These are phyloP conservation scores for Pholiota microspora DNA, from an alignment of 768 basidiomycete species.

Conservation along the genomic window DNA sequence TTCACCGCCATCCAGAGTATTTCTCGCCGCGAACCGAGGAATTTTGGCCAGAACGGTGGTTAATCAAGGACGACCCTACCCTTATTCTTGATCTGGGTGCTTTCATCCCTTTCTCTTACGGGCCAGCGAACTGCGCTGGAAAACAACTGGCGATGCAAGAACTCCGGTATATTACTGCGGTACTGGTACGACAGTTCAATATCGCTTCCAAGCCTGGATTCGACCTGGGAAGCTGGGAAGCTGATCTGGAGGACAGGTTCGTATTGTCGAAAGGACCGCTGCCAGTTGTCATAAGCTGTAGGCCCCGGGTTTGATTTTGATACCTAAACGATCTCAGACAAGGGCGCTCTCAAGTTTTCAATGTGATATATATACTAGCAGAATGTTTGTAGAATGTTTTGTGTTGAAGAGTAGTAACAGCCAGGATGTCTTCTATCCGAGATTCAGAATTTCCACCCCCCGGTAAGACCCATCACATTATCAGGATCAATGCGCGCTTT, in stretches of 20 bases:
- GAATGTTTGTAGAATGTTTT: too few species aligned
- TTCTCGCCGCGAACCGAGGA: slow-evolving; percentile 36
- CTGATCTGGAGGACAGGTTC: slow-evolving; percentile 26
- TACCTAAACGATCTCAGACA: too few species aligned
- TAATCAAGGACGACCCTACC: slow-evolving; percentile 18
- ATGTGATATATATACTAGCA: too few species aligned
- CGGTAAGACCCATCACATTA: slow-evolving; percentile 65
- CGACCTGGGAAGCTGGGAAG: slow-evolving; percentile 22
- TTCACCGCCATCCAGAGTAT: slow-evolving; percentile 37
- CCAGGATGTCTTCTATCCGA: neutral
- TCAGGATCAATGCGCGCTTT: slow-evolving; percentile 50
- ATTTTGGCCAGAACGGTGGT: slow-evolving; percentile 41
- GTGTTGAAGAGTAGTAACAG: too few species aligned
- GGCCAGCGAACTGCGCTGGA: slow-evolving; percentile 52
- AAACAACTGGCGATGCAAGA: slow-evolving; percentile 34
- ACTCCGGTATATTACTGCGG: slow-evolving; percentile 27
- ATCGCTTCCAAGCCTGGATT: slow-evolving; percentile 24
- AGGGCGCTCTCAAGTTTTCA: neutral
- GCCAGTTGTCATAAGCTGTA: slow-evolving; percentile 3
- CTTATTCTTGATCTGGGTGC: slow-evolving; percentile 22
- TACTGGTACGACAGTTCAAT: slow-evolving; percentile 26
- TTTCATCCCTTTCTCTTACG: slow-evolving; percentile 39
- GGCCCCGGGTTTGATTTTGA: too few species aligned
- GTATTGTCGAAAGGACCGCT: slow-evolving; percentile 4
- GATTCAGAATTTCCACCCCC: slow-evolving; percentile 54